Base-by-base conservation (phyloP, 257 asterid species). In the Agastache rugosa region DNA sequence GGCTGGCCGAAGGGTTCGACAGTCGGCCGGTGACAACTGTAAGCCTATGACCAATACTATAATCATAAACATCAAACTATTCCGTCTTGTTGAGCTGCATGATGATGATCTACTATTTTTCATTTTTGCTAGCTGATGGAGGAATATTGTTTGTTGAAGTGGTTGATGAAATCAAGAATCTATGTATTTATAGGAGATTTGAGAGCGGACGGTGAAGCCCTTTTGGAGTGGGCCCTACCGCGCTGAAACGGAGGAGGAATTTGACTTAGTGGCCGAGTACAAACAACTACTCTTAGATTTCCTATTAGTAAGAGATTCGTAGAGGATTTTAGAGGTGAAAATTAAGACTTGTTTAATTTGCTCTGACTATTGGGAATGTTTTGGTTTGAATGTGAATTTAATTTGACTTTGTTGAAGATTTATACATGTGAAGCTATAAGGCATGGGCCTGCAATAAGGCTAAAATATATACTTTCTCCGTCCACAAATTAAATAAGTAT, bases 1-100 rank as follows among this genome's bases (percentile, higher is more conserved):
- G 69, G 41, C 23, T 8, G 75, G 22, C 19, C 67, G 77, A 42
- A 88, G 86, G 15, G 63, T 14, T 68, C 96, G 85, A 56, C 91
- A 65, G 10, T 88, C 65, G 17, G 78, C 87, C 39, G 73, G 62
- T 20, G 50, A 51, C 51, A 80, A 4, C 35, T 75, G 81, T 47
- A 83, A 63, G 59, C 63, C 17, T 47, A 84, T 53, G 3, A 83
- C 44, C 17, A 84, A 20, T 8, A 82, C 35, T 6, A 81, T 1
- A 2, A 72, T 10, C 17, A 77, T 35, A 8, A 80, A 69, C 11
- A 75, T 37, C 37, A 74, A 27, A 41, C 31, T 27, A 76, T 47
- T 84, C 68, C 56, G 60, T 55, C 45, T 53, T 16, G 45, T n/a
- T 20, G 81, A 74, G 73, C 73, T 51, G 58, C 69, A 39, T 39